Percentiles rank a stretch among this genome's conserved stretches.
Evolutionary conservation across 164 flowering plant genomes (phyloP).

Genomic region (Vitis cinerea): DNA sequence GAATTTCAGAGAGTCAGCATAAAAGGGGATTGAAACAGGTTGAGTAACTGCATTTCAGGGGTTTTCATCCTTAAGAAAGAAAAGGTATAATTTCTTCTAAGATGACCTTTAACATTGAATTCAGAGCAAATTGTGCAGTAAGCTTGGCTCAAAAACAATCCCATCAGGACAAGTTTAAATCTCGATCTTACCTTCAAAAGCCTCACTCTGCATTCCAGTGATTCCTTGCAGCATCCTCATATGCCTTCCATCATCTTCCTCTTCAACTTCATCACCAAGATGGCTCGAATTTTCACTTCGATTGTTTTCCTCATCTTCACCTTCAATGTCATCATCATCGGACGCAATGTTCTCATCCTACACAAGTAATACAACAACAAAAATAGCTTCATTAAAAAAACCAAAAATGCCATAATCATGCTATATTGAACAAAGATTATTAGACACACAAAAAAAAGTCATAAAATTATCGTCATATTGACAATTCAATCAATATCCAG

Average conservation of each 20-base stretch:
- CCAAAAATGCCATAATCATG: not conserved
- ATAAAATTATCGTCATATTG: too few species aligned
- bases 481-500: too few species aligned
- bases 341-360: conserved; percentile 80
- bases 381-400: not conserved
- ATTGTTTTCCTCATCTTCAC: conserved; percentile 6
- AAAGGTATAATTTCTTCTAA: not conserved
- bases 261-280: conserved; percentile 34
- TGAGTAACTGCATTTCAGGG: too few species aligned
- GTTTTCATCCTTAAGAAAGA: too few species aligned
- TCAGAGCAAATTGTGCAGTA: not conserved
- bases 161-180: not conserved
- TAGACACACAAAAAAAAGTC: too few species aligned
- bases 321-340: conserved; percentile 44
- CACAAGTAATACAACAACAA: not conserved
- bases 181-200: conserved; percentile 55
- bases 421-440: too few species aligned
- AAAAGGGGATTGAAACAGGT: too few species aligned
- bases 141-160: not conserved
- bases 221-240: conserved; percentile 67
- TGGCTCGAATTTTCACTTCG: conserved; percentile 11
- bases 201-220: conserved; percentile 73
- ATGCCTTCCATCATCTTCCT: conserved; percentile 56
- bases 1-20: too few species aligned
- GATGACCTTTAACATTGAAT: not conserved